Base-by-base conservation (phyloP, 176 grass and related monocot species). In the Saccharum officinarum region DNA sequence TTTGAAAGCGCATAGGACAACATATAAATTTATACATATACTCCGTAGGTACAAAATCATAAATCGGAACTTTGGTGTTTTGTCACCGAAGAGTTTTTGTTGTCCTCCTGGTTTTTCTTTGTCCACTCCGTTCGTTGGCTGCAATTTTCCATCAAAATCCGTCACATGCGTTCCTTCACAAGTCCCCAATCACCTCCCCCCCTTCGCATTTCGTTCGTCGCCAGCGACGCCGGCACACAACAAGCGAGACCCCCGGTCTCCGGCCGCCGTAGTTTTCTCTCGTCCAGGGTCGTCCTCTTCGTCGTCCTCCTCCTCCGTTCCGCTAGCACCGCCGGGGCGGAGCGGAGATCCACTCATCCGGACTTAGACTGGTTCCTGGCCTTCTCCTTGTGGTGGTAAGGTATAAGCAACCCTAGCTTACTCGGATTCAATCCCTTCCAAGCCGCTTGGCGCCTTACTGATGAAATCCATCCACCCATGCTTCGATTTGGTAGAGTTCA, bases 151-250 rank as follows among this genome's bases (percentile, higher is more conserved):
- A 59, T 59, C 55, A 59, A n/a, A 57, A 57, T 57, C 54, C n/a
- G 54, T 22, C 52, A 59, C 20, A n/a, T 59, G 20, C 55, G 55
- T 57, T 22, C 50, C 50, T 54, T 54, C 17, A 54, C 50, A 54
- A 8, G 18, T 20, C 52, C 18, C 50, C 0, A 54, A 54, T 54
- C 57, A 4, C 57, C 22, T 12, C 16, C 18, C 13, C 34, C 59
- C 77, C 37, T 18, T 54, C 46, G 25, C 77, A 64, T 65, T 80
- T 67, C 41, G 61, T 80, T 49, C 62, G 78, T 41, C 61, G 61
- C 73, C 18, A 52, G 47, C 30, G 26, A 52, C 26, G 39, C 69
- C 69, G 71, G 41, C 16, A 74, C 14, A 33, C 45, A 18, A 16
- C 44, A 50, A 50, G 3, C 13, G 15, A 52, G 72, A 33, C 49